These are phyloP conservation scores for Kodamaea sp. DNA, from an alignment of 1,139 yeast species.

Conservation along the genomic window DNA sequence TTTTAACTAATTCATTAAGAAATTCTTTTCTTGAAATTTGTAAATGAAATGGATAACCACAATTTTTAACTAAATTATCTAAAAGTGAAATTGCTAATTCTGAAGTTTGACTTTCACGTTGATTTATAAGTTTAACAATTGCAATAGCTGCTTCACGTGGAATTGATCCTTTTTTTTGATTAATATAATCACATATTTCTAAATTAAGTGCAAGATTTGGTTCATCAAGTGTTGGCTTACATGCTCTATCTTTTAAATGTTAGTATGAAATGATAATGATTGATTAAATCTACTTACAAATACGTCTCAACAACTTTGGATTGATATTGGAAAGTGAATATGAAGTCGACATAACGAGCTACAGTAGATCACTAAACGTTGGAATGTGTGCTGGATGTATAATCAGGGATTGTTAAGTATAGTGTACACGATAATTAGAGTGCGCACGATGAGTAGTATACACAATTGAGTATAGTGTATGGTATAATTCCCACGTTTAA, in stretches of 20 bases:
- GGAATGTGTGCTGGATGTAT: no score
- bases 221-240: constrained; percentile 77
- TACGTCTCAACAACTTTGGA: constrained; percentile 60
- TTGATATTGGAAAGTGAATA: constrained; percentile 49
- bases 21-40: constrained; percentile 95
- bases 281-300: constrained; percentile 41
- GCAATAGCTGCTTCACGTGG: constrained; percentile 94
- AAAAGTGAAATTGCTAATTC: constrained; percentile 57
- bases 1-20: constrained; percentile 83
- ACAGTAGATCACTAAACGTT: no score
- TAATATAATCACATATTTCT: constrained; percentile 90
- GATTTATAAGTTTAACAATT: constrained; percentile 80
- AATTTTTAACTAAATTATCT: constrained; percentile 91
- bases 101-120: constrained; percentile 75
- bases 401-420: no score
- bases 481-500: no score
- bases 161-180: constrained; percentile 84
- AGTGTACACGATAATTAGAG: no score
- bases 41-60: constrained; percentile 95
- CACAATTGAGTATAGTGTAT: no score
- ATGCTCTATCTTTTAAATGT: constrained; percentile 63
- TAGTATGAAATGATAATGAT: constrained; percentile 1
- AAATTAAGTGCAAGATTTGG: constrained; percentile 86
- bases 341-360: constrained; percentile 29
- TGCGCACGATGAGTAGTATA: no score